Percentiles rank a stretch among this genome's conserved stretches.
These are phyloP conservation scores for Scutellaria minor DNA, from an alignment of 257 asterid species.

Conservation along the genomic window DNA sequence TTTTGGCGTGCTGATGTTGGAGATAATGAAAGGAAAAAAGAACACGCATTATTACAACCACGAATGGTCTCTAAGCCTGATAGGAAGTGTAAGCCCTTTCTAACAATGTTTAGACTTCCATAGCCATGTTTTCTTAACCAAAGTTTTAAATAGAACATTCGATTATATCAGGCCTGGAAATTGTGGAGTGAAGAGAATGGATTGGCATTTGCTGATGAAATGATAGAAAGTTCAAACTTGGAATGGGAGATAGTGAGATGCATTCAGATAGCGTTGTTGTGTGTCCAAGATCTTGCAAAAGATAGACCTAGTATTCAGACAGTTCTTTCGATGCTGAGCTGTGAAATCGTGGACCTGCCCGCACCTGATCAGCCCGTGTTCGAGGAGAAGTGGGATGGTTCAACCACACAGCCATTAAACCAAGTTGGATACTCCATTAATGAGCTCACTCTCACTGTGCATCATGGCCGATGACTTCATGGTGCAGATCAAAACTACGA, in stretches of 20 bases:
- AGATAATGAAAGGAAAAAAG: slow-evolving; percentile 11
- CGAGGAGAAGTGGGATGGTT: slow-evolving; percentile 2
- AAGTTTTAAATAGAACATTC: not conserved
- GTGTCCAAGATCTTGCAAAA: not conserved
- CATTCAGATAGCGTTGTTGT: not conserved
- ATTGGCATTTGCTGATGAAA: not conserved
- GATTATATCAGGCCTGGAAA: not conserved
- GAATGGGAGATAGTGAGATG: slow-evolving; percentile 1
- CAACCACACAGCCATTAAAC: not conserved
- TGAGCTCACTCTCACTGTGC: not conserved
- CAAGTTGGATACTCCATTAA: not conserved
- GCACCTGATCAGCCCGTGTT: not conserved
- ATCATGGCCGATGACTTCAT: not conserved
- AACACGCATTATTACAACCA: not conserved
- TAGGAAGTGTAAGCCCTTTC: not conserved
- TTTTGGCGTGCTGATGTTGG: slow-evolving; percentile 6
- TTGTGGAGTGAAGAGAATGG: slow-evolving; percentile 5
- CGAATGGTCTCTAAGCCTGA: not conserved
- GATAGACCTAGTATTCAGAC: slow-evolving; percentile 4
- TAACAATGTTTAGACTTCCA: not conserved
- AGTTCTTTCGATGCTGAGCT: not conserved
- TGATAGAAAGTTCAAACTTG: not conserved
- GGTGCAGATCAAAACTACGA: too few species aligned
- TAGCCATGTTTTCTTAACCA: not conserved
- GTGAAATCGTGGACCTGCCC: not conserved